Evolutionary conservation across 2,329 filamentous ascomycete species (phyloP).

Genomic region (Alternaria alternata): DNA sequence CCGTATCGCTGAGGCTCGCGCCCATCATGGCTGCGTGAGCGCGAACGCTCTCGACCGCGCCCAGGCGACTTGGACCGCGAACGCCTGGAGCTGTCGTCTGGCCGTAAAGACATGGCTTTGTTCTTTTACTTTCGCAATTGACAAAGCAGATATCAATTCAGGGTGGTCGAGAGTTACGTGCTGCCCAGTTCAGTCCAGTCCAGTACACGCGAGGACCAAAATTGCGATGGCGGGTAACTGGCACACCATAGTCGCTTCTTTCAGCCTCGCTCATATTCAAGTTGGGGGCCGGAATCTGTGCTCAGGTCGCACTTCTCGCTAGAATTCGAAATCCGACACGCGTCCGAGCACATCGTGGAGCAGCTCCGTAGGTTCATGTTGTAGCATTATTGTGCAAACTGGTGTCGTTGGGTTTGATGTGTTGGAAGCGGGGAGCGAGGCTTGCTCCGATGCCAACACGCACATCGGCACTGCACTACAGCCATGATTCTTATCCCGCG

Average conservation of each 20-base stretch:
- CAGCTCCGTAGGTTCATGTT: not conserved
- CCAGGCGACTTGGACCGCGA: constrained; percentile 55
- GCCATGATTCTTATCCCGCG: constrained; percentile 9
- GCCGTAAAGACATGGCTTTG: constrained; percentile 51
- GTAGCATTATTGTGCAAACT: not conserved
- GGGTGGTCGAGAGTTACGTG: constrained; percentile 8
- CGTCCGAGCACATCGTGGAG: not conserved
- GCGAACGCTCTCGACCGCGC: constrained; percentile 48
- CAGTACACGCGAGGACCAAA: constrained; percentile 15
- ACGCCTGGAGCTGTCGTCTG: constrained; percentile 52
- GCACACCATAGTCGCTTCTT: constrained; percentile 18
- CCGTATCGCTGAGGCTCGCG: constrained; percentile 47
- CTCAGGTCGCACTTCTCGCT: not conserved
- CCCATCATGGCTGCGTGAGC: constrained; percentile 52
- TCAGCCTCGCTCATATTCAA: constrained; percentile 17
- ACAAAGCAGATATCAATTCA: constrained; percentile 1
- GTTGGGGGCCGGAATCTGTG: constrained; percentile 23
- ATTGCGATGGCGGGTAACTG: constrained; percentile 31
- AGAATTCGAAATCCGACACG: not conserved
- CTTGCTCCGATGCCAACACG: constrained; percentile 1
- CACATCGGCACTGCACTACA: constrained; percentile 4
- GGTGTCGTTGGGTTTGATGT: not conserved
- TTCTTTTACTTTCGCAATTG: not conserved
- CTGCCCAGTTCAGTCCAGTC: constrained; percentile 1
- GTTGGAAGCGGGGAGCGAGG: constrained; percentile 4